These are phyloP conservation scores for Mucuna pruriens DNA, from an alignment of 306 rosid species.

Conservation along the genomic window DNA sequence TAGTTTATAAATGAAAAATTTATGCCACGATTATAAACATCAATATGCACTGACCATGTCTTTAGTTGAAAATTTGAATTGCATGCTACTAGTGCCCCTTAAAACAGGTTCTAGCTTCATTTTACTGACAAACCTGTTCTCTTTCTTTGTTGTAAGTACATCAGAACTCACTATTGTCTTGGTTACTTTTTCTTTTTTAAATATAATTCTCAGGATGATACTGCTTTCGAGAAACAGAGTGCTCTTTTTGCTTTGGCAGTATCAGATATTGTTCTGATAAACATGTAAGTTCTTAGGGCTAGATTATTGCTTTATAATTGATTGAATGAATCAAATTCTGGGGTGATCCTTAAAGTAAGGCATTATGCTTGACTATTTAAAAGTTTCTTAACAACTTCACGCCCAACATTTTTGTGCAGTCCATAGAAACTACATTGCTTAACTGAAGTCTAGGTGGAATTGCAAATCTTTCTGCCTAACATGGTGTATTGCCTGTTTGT, in stretches of 20 bases:
- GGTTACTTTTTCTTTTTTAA: not conserved
- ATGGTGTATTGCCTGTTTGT: conserved; percentile 17
- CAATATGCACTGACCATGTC: not conserved
- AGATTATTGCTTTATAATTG: conserved; percentile 30
- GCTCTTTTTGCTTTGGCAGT: conserved; percentile 90
- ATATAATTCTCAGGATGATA: conserved; percentile 76
- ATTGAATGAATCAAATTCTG: conserved; percentile 17
- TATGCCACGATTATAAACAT: not conserved
- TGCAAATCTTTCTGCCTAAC: conserved; percentile 18
- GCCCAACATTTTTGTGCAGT: not conserved
- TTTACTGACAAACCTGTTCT: not conserved
- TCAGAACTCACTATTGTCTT: conserved; percentile 21
- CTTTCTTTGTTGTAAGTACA: not conserved
- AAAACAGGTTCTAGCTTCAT: conserved; percentile 15
- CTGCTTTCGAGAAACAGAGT: conserved; percentile 95
- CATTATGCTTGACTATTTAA: conserved; percentile 2
- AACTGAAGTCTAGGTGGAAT: conserved; percentile 18
- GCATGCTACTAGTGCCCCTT: conserved; percentile 4
- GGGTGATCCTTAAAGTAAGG: conserved; percentile 29
- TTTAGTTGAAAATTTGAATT: not conserved
- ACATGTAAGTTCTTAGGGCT: conserved; percentile 68
- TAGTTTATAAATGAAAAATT: not conserved
- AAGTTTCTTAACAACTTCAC: conserved; percentile 31
- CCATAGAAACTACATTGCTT: conserved; percentile 33
- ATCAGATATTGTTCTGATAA: conserved; percentile 83